Conservation (phyloP, 2,329 filamentous ascomycete species). For the Hymenoscyphus salicellus region DNA sequence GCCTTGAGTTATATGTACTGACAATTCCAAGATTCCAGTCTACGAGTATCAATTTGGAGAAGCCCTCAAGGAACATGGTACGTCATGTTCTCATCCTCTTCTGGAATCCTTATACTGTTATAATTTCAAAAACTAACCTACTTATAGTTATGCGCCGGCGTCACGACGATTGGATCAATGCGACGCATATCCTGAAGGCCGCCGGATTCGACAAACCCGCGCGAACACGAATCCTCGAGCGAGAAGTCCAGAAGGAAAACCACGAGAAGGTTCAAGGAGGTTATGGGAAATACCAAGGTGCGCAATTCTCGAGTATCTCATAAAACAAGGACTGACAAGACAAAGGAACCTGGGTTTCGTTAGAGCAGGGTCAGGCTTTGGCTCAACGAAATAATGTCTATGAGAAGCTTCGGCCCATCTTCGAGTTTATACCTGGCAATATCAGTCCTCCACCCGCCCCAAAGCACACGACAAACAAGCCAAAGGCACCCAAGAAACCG, state of each 20-base stretch:
- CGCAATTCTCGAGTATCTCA: slow-evolving; percentile 1
- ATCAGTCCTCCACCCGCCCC: slow-evolving; percentile 90
- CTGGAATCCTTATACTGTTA: neutral
- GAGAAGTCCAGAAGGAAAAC: slow-evolving; percentile 92
- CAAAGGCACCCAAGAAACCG: slow-evolving; percentile 69
- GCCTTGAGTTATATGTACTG: neutral
- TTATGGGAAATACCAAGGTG: slow-evolving; percentile 97
- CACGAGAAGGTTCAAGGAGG: slow-evolving; percentile 98
- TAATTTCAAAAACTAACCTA: slow-evolving; percentile 6
- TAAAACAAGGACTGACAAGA: slow-evolving; percentile 17
- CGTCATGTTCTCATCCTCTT: neutral
- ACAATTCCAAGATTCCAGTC: slow-evolving; percentile 70
- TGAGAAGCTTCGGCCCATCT: slow-evolving; percentile 79
- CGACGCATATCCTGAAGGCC: slow-evolving; percentile 97
- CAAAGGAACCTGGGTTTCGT: slow-evolving; percentile 89
- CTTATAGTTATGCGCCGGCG: slow-evolving; percentile 77
- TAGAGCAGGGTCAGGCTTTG: slow-evolving; percentile 74
- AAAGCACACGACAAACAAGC: slow-evolving; percentile 84
- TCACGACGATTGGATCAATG: slow-evolving; percentile 96
- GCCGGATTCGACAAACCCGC: slow-evolving; percentile 97
- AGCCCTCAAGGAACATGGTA: slow-evolving; percentile 72
- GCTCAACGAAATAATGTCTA: slow-evolving; percentile 85
- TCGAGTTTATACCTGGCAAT: slow-evolving; percentile 82
- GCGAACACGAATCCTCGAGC: slow-evolving; percentile 88
- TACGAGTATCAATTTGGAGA: slow-evolving; percentile 86